Base-by-base conservation (phyloP, 2,329 filamentous ascomycete species). In the Plectosphaerella cucumerina region DNA sequence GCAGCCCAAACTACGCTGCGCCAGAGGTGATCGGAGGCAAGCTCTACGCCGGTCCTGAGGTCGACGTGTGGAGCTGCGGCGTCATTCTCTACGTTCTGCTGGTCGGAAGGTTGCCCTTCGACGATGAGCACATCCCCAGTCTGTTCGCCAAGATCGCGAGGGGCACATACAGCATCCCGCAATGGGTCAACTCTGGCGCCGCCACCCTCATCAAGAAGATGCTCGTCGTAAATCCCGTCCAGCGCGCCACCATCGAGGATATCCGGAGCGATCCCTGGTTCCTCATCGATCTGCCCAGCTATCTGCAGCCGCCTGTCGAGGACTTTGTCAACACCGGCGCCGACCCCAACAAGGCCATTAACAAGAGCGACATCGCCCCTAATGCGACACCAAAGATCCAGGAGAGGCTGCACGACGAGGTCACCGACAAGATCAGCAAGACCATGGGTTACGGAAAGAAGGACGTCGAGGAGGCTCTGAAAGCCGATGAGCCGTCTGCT, bases 11-110 rank as follows among this genome's bases (percentile, higher is more conserved):
- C 70, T 99, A 99, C 69, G 94, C 94, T 12, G 94, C 94, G 1
- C 94, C 94, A 6, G 94, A 99, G 69, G 94, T 99, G 54, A 97
- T 99, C 64, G 94, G 92, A 50, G 94, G 94, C 21, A 99, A 97
- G 76, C 78, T 97, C 50, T 99, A 99, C 65, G 94, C 94, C 17
- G 94, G 94, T 1, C 93, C 94, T 1, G 94, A 99, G 70, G 94
- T 99, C 35, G 94, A 99, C 67, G 94, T 99, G 2, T 99, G 94
- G 94, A 97, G 93, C 69, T 88, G 92, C 65, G 91, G 91, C 54
- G 91, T 96, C 57, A 96, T 96, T 63, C 78, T 94, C 42, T 94
- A 90, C 68, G 89, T 92, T 37, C 74, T 94, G 57, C 75, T 94
- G 31, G 88, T 90, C 23, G 89, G 89, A 51, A 81, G 89, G 56